These are phyloP conservation scores for Epichloe amarillans DNA, from an alignment of 2,329 filamentous ascomycete species.

Conservation along the genomic window DNA sequence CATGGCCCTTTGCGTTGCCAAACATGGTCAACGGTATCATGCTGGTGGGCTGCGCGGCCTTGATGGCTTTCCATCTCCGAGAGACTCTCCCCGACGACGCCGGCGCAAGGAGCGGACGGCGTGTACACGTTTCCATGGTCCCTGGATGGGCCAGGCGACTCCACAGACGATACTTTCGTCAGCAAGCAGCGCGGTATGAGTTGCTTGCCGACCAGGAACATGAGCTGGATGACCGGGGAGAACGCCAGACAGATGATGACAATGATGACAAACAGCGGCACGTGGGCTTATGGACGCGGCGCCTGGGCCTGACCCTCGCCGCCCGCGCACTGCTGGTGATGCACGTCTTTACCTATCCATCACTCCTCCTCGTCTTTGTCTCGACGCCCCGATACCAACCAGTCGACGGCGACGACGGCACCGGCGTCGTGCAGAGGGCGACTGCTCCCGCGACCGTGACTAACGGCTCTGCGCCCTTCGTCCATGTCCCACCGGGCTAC, in stretches of 20 bases:
- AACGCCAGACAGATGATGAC: constrained; percentile 5
- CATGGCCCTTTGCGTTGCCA: constrained; percentile 40
- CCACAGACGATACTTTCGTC: constrained; percentile 13
- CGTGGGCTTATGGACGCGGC: constrained; percentile 41
- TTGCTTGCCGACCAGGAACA: not conserved
- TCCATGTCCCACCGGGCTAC: constrained; percentile 12
- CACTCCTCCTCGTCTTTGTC: constrained; percentile 64
- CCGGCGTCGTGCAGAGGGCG: no score
- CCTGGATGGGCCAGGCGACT: constrained; percentile 2
- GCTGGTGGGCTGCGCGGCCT: constrained; percentile 27
- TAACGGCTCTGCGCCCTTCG: no score
- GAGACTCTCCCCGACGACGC: constrained; percentile 36
- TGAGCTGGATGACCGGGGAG: not conserved
- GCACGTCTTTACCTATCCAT: constrained; percentile 64
- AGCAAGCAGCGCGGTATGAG: constrained; percentile 8
- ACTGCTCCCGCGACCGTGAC: no score
- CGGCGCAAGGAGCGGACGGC: constrained; percentile 27
- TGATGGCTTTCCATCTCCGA: constrained; percentile 37
- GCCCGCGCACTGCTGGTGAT: constrained; percentile 57
- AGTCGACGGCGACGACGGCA: constrained; percentile 1
- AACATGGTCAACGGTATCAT: constrained; percentile 39
- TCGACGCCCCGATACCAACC: constrained; percentile 52
- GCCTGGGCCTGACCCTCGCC: constrained; percentile 41
- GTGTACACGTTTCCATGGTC: constrained; percentile 12
- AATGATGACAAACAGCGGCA: constrained; percentile 30